Evolutionary conservation across 2,329 filamentous ascomycete genomes (phyloP).

Genomic region (Aureobasidium sp.): DNA sequence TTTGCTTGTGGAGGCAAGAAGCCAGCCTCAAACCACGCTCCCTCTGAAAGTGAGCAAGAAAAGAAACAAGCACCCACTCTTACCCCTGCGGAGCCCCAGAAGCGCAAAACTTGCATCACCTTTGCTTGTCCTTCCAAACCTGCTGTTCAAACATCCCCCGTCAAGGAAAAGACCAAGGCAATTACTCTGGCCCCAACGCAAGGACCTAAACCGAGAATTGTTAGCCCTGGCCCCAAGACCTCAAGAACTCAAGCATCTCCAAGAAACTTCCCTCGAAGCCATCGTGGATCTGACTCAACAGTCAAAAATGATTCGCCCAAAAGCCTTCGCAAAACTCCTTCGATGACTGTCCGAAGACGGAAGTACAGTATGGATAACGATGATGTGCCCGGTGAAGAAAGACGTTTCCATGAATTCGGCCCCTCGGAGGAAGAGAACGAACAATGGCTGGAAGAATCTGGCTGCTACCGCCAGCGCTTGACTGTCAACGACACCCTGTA

Average conservation of each 20-base stretch:
- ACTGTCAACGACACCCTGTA: slow-evolving; percentile 84
- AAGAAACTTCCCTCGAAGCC: slow-evolving; percentile 26
- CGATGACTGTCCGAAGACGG: slow-evolving; percentile 27
- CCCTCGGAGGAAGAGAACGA: slow-evolving; percentile 75
- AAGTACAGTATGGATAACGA: slow-evolving; percentile 34
- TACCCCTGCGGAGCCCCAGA: slow-evolving; percentile 29
- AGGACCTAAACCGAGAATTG: not conserved
- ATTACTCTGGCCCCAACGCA: slow-evolving; percentile 36
- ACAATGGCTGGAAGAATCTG: slow-evolving; percentile 77
- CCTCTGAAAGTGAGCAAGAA: slow-evolving; percentile 22
- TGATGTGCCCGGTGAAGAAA: slow-evolving; percentile 47
- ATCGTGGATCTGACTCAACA: slow-evolving; percentile 46
- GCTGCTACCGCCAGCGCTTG: slow-evolving; percentile 60
- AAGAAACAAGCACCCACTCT: slow-evolving; percentile 23
- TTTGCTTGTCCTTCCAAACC: slow-evolving; percentile 64
- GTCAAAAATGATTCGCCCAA: slow-evolving; percentile 43
- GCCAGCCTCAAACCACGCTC: slow-evolving; percentile 34
- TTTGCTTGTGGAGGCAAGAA: slow-evolving; percentile 75
- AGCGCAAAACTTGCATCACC: slow-evolving; percentile 59
- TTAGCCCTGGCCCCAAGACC: slow-evolving; percentile 20
- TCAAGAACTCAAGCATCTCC: slow-evolving; percentile 24
- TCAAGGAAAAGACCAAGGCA: slow-evolving; percentile 28
- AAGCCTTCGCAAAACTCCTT: slow-evolving; percentile 33
- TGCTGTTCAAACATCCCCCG: slow-evolving; percentile 27
- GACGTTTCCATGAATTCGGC: slow-evolving; percentile 82